Conservation (phyloP, 768 basidiomycete genomes). For the Crucibulum laeve region DNA sequence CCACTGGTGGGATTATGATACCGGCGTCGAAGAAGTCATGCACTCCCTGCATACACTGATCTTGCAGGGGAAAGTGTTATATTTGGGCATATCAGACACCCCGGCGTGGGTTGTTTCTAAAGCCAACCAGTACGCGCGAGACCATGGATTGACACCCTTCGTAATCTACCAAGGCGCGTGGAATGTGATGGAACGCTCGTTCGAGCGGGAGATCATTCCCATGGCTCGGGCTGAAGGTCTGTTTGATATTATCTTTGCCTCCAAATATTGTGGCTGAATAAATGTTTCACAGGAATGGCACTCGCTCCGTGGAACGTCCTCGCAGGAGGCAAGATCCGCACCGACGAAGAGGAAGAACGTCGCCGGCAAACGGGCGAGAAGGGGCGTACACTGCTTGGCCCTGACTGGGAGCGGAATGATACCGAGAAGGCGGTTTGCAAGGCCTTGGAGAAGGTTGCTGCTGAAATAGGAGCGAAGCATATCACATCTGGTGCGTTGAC, state of each 20-base stretch:
- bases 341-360: slow-evolving; percentile 35
- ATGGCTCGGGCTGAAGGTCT: slow-evolving; percentile 32
- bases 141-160: slow-evolving; percentile 9
- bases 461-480: slow-evolving; percentile 40
- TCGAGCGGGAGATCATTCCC: slow-evolving; percentile 11
- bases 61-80: slow-evolving; percentile 45
- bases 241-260: not conserved
- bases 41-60: slow-evolving; percentile 47
- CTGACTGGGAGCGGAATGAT: slow-evolving; percentile 42
- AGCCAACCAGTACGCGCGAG: slow-evolving; percentile 9
- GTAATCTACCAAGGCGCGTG: slow-evolving; percentile 9
- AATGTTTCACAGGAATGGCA: slow-evolving; percentile 17
- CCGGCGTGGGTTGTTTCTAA: slow-evolving; percentile 8
- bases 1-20: slow-evolving; percentile 48
- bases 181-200: slow-evolving; percentile 8
- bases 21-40: slow-evolving; percentile 54
- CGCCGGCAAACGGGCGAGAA: slow-evolving; percentile 27
- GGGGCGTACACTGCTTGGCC: slow-evolving; percentile 24
- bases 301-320: slow-evolving; percentile 27
- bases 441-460: slow-evolving; percentile 46
- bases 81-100: slow-evolving; percentile 17
- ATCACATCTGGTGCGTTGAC: slow-evolving; percentile 35
- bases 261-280: not conserved
- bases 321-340: slow-evolving; percentile 42
- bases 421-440: slow-evolving; percentile 34